Percentiles rank a stretch among this genome's conserved stretches.
phyloP scores from a whole-genome alignment of 2,329 filamentous ascomycete genomes.

The Sporothrix variecibatus region DNA sequence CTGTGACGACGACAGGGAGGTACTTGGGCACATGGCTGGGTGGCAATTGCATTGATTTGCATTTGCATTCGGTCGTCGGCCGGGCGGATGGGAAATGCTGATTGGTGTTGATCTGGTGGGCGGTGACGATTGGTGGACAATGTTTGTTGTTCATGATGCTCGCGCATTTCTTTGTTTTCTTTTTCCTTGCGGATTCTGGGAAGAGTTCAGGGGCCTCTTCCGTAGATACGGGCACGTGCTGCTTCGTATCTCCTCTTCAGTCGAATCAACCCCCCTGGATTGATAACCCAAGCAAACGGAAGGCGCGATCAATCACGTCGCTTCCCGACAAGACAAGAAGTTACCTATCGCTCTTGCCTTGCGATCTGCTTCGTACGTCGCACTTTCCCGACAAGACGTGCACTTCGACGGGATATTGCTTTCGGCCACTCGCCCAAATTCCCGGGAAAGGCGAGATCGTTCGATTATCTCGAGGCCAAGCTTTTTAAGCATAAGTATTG shows the following conservation, averaged over 20 bases:
- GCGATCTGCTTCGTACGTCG: background rate
- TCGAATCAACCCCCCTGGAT: background rate
- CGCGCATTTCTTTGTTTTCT: background rate
- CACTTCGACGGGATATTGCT: background rate
- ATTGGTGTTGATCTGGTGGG: background rate
- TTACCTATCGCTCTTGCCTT: background rate
- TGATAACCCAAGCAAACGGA: background rate
- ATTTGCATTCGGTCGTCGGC: background rate
- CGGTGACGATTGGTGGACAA: background rate
- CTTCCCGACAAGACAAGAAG: background rate
- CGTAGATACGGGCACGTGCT: conserved; percentile 2
- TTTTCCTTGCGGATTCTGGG: background rate
- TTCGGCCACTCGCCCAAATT: background rate
- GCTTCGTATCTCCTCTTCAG: background rate
- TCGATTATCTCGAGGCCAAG: background rate
- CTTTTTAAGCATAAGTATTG: background rate
- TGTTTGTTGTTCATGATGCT: background rate
- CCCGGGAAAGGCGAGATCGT: background rate
- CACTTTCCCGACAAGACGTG: background rate
- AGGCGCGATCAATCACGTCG: background rate
- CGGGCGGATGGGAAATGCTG: background rate
- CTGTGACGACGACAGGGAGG: background rate
- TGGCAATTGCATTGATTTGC: background rate
- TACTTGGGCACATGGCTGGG: background rate
- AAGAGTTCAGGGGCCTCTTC: background rate